Evolutionary conservation across 352 stramenopile genomes (phyloP), one percentile per base, ranked within the genome.

Genomic region (Pythium dissimile): DNA sequence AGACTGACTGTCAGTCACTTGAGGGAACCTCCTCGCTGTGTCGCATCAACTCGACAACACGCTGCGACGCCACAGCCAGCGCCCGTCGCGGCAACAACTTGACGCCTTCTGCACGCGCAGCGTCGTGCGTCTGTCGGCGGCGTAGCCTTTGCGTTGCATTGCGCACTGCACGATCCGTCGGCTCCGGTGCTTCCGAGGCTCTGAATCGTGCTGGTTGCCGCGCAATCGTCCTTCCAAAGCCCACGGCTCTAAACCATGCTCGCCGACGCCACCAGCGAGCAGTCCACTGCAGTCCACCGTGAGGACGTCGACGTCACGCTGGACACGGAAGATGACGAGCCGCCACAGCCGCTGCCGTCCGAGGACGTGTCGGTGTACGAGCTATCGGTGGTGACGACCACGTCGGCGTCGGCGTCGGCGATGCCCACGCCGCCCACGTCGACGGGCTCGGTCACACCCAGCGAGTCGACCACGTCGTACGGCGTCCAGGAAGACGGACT

Each of bases 401-500:
- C 38, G 46, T 32, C 23, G 7, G 23, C 31, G 44, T 37, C 44
- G 13, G 20, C 37, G n/a, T 15, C 45, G n/a, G 6, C 48, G 9
- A 7, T 38, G 30, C 31, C 57, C 5, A 54, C 49, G 30, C 50
- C 47, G 30, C 56, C 59, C 16, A 66, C 49, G 1, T 61, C 59
- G 11, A 37, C 59, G 5, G 45, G 50, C n/a, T 51, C 59, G 32
- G 13, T 51, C 28, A 60, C 58, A 51, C 45, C 51, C 27, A 57
- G 15, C 43, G 58, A 65, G 13, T 28, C 41, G 0, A 48, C 49
- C 4, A 28, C 44, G 3, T 49, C 39, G 31, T 59, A 48, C 16
- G 69, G 72, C 15, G 75, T 84, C 2, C 78, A 91, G 35, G 54
- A 73, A 1, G 78, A 91, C 50, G 80, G 78, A 8, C 64, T 89